Conservation (phyloP, 192 early-diverging fungal species). For the Endogone sp. region DNA sequence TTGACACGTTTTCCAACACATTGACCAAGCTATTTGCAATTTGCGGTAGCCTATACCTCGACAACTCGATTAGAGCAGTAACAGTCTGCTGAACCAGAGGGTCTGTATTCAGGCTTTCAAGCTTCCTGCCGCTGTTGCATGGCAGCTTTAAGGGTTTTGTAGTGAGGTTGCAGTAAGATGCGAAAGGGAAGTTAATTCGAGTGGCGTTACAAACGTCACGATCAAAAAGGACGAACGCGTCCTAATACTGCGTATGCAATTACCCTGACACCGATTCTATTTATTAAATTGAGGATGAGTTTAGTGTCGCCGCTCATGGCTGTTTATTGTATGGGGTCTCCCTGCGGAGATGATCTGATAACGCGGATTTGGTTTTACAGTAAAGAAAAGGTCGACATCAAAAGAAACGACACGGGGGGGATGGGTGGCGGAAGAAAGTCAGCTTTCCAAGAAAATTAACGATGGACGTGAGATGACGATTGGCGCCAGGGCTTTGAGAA, state of each 20-base stretch:
- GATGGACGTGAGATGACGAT: not conserved
- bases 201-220: constrained; percentile 4
- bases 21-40: constrained; percentile 65
- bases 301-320: constrained; percentile 36
- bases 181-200: not conserved
- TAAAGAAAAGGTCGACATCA: not conserved
- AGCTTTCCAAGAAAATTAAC: not conserved
- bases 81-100: constrained; percentile 78
- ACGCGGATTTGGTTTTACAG: not conserved
- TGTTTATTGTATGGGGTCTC: not conserved
- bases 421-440: constrained; percentile 2
- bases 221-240: constrained; percentile 1
- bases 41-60: constrained; percentile 67
- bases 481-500: not conserved
- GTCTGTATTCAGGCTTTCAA: constrained; percentile 68
- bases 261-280: constrained; percentile 36
- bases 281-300: constrained; percentile 37
- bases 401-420: not conserved
- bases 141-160: constrained; percentile 53
- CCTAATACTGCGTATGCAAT: not conserved
- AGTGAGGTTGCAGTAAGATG: constrained; percentile 2
- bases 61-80: constrained; percentile 69
- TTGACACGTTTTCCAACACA: constrained; percentile 71
- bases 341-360: not conserved
- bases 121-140: constrained; percentile 60